Evolutionary conservation across 306 rosid species (phyloP).

Genomic region (Cicer arietinum): DNA sequence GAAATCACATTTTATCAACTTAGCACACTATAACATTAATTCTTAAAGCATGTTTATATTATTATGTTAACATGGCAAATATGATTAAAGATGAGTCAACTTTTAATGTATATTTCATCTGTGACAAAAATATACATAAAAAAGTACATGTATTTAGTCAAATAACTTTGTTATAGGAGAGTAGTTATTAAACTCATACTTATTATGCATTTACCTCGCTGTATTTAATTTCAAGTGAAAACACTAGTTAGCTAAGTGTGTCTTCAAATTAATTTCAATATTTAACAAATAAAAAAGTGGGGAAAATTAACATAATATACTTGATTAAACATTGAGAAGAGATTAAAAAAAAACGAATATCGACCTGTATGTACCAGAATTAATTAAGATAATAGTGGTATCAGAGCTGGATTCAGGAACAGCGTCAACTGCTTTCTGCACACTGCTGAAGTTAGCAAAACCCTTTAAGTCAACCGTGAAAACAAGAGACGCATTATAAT

Average conservation of each 20-base stretch:
- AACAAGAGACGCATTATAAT: conserved; percentile 59
- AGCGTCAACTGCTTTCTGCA: conserved; percentile 77
- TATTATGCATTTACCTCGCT: not conserved
- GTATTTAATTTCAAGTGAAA: not conserved
- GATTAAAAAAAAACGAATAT: not conserved
- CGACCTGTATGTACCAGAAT: conserved; percentile 57
- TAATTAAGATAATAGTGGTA: conserved; percentile 64
- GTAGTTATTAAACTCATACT: not conserved
- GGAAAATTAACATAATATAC: not conserved
- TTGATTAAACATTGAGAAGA: not conserved
- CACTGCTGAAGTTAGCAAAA: conserved; percentile 66
- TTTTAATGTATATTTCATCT: too few species aligned
- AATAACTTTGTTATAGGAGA: too few species aligned
- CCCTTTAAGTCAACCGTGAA: conserved; percentile 68
- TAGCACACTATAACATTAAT: not conserved
- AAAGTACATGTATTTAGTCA: too few species aligned
- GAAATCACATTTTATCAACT: not conserved
- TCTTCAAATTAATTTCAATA: not conserved
- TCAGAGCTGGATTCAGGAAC: conserved; percentile 61
- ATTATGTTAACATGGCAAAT: too few species aligned
- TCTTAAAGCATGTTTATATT: not conserved
- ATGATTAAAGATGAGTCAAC: too few species aligned
- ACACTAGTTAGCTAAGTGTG: not conserved
- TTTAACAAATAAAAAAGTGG: not conserved
- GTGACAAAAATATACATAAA: too few species aligned